These are phyloP conservation scores for Avicennia marina DNA, from an alignment of 257 asterid species.

Conservation along the genomic window DNA sequence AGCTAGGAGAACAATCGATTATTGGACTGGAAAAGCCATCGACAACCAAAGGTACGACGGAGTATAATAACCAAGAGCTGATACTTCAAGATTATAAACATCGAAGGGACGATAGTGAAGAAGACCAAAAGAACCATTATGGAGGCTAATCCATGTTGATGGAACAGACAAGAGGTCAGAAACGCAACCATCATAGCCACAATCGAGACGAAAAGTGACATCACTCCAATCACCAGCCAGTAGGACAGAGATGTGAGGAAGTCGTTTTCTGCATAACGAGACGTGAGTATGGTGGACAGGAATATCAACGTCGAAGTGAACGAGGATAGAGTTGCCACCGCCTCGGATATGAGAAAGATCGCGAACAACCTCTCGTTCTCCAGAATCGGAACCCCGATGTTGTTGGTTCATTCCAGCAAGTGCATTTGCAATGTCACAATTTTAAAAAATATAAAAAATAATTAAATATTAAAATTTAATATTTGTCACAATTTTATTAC, in stretches of 20 bases:
- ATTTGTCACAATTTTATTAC: too few relatives aligned
- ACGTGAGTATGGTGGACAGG: constrained; percentile 31
- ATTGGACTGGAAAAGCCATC: constrained; percentile 15
- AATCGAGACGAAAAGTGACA: constrained; percentile 27
- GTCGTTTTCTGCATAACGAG: constrained; percentile 29
- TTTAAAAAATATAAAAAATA: too few relatives aligned
- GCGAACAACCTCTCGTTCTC: too few relatives aligned
- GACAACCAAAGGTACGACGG: constrained; percentile 18
- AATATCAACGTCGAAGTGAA: constrained; percentile 31
- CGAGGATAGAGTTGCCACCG: constrained; percentile 29
- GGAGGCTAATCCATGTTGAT: constrained; percentile 17
- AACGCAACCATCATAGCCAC: constrained; percentile 34
- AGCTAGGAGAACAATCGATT: constrained; percentile 10
- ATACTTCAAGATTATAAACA: constrained; percentile 23
- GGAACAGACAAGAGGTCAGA: constrained; percentile 15
- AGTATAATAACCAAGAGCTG: constrained; percentile 17
- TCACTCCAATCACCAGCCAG: constrained; percentile 27
- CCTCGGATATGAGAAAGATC: constrained; percentile 27
- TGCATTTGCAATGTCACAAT: too few relatives aligned
- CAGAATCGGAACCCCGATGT: too few relatives aligned
- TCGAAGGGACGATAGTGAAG: constrained; percentile 20
- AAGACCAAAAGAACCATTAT: background rate
- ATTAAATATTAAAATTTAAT: too few relatives aligned
- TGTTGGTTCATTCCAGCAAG: too few relatives aligned
- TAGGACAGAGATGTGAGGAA: constrained; percentile 27